Percentiles rank a stretch among this genome's conserved stretches.
These are phyloP conservation scores for Lophiostoma macrostomum DNA, from an alignment of 495 filamentous ascomycete species.

Conservation along the genomic window DNA sequence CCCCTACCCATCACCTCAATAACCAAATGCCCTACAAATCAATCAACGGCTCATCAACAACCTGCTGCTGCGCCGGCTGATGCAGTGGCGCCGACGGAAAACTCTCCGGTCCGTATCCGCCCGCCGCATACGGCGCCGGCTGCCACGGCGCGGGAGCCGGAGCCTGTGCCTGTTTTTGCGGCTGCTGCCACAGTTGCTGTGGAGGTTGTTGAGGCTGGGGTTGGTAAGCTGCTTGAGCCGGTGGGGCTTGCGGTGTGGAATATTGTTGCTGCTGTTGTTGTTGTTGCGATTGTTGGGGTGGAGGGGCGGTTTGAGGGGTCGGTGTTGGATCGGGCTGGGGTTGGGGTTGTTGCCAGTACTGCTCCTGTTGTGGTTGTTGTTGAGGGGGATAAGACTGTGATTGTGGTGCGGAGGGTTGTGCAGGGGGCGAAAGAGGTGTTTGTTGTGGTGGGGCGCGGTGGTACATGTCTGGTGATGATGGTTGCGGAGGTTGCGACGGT, in stretches of 20 bases:
- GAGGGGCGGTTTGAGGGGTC: too few species aligned
- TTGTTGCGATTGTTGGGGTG: too few species aligned
- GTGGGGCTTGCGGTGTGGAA: too few species aligned
- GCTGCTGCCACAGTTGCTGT: slow-evolving; percentile 37
- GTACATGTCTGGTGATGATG: slow-evolving; percentile 30
- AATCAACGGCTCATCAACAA: slow-evolving; percentile 86
- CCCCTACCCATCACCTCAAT: background rate
- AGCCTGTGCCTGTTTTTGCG: slow-evolving; percentile 49
- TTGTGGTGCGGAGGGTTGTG: slow-evolving; percentile 19
- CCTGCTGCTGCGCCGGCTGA: slow-evolving; percentile 49
- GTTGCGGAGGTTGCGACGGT: slow-evolving; percentile 22
- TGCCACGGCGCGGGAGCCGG: slow-evolving; percentile 38
- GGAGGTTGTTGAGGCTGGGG: slow-evolving; percentile 26
- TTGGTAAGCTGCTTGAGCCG: too few species aligned
- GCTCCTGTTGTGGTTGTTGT: slow-evolving; percentile 28
- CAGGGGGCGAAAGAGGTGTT: slow-evolving; percentile 27
- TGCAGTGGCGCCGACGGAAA: slow-evolving; percentile 66
- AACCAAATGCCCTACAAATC: slow-evolving; percentile 72
- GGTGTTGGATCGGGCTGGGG: too few species aligned
- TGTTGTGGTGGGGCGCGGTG: slow-evolving; percentile 29
- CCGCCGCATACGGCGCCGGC: slow-evolving; percentile 24
- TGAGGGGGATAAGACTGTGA: slow-evolving; percentile 30
- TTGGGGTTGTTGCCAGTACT: slow-evolving; percentile 40
- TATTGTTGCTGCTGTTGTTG: too few species aligned
- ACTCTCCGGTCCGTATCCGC: slow-evolving; percentile 57